Evolutionary conservation across 202 grass and related monocot species (phyloP).

Genomic region (Zizania palustris): DNA sequence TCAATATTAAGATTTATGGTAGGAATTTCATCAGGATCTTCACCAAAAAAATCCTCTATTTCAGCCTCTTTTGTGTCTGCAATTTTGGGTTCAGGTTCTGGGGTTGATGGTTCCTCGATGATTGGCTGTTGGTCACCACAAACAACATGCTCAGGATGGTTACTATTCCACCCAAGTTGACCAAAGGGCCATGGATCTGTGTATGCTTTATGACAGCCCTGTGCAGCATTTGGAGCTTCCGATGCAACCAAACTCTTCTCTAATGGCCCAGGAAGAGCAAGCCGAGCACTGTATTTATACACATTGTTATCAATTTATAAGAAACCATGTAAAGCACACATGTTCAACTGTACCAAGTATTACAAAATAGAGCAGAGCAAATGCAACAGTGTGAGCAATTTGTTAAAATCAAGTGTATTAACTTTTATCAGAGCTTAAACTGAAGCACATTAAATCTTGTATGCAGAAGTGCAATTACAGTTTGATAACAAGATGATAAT

Average conservation of each 20-base stretch:
- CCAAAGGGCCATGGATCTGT: constrained; percentile 8
- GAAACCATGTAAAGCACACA: no score
- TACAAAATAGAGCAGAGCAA: no score
- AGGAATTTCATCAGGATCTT: constrained; percentile 82
- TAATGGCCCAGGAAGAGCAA: constrained; percentile 74
- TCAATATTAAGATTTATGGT: constrained; percentile 75
- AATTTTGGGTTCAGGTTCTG: constrained; percentile 57
- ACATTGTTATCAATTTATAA: no score
- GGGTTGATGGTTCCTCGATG: constrained; percentile 78
- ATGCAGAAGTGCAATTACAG: no score
- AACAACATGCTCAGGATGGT: constrained; percentile 11
- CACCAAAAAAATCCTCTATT: constrained; percentile 73
- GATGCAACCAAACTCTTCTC: constrained; percentile 53
- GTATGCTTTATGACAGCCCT: constrained; percentile 24
- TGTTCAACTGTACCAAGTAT: no score
- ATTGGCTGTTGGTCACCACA: constrained; percentile 56
- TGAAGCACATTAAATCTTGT: no score
- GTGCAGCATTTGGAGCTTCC: constrained; percentile 27
- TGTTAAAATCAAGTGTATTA: no score
- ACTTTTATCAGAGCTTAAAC: no score
- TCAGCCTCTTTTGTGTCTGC: constrained; percentile 48
- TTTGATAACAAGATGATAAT: no score
- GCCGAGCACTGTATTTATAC: constrained; percentile 58
- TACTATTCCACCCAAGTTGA: constrained; percentile 45
- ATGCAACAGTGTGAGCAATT: no score